Percentiles rank a stretch among this genome's conserved stretches.
These are phyloP conservation scores for Apiospora rasikravindrae DNA, from an alignment of 2,329 filamentous ascomycete genomes.

Conservation along the genomic window DNA sequence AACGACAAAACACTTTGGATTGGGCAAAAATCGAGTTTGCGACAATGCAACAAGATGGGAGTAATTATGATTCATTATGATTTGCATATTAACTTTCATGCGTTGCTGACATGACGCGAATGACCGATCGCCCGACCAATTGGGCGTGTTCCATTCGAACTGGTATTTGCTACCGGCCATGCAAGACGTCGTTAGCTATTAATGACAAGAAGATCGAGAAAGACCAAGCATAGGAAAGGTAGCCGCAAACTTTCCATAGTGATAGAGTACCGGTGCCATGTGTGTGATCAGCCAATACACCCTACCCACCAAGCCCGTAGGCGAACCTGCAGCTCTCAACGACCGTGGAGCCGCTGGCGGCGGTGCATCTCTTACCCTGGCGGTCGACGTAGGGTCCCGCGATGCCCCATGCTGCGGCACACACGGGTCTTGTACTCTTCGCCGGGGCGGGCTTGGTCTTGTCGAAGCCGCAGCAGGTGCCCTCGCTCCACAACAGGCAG, in stretches of 20 bases:
- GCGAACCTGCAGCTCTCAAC: constrained; percentile 61
- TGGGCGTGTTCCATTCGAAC: constrained; percentile 52
- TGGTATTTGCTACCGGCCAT: constrained; percentile 52
- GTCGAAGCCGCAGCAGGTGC: constrained; percentile 66
- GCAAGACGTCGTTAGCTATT: too few species aligned
- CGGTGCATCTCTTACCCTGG: constrained; percentile 55
- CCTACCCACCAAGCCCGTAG: constrained; percentile 70
- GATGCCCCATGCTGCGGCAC: constrained; percentile 58
- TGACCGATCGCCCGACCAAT: constrained; percentile 51
- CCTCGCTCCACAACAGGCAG: constrained; percentile 68
- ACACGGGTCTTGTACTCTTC: constrained; percentile 71
- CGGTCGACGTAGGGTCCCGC: constrained; percentile 63
- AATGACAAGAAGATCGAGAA: constrained; percentile 33
- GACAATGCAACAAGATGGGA: background rate
- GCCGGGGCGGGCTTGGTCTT: constrained; percentile 55
- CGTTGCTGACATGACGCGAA: constrained; percentile 35
- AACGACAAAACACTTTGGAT: background rate
- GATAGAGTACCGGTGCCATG: constrained; percentile 64
- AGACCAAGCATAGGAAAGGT: too few species aligned
- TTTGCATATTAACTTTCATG: background rate
- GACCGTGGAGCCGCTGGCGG: constrained; percentile 62
- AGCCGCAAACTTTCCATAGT: constrained; percentile 47
- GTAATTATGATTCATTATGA: background rate
- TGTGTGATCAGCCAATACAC: constrained; percentile 55
- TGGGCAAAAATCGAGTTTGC: background rate